Evolutionary conservation across 257 asterid genomes (phyloP), one percentile per base, ranked within the genome.

Genomic region (Linaria vulgaris): DNA sequence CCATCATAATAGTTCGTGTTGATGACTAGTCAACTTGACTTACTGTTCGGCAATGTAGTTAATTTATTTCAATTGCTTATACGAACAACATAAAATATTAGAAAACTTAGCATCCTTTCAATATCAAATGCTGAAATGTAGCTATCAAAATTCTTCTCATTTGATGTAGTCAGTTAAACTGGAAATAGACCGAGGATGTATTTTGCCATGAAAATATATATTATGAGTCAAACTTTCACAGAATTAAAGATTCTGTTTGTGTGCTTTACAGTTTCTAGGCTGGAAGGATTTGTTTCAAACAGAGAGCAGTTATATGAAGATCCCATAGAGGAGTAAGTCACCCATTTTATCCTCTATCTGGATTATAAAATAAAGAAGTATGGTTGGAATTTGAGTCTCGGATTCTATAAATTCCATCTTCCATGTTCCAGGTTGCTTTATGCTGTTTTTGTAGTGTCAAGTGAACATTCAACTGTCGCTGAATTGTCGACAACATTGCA

Each of bases 401-500:
- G 74, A 70, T 61, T 51, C 68, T 59, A 37, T 60, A 66, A 53
- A 64, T 71, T 64, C 55, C 68, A 23, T 58, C 59, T 50, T 53
- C 64, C 94, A 94, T 97, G 97, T 78, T 94, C 64, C 94, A 94
- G 99, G 97, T 78, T 94, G 92, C 97, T 94, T 64, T 90, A 94
- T 85, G 99, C 97, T 75, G 99, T 94, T 72, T 94, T 90, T 76
- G 97, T 90, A 82, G 99, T 87, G 72, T 87, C 96, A 71, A 94
- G 95, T 80, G 99, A 87, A 77, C 81, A 87, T 82, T 94, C 99
- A 71, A 94, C 97, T 68, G 99, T 94, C 50, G 83, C 97, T 64
- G 99, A 94, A 69, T 75, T 90, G 80, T 94, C 97, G 57, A 54
- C 91, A 66, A 94, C 99, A 61, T 72, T 94, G 78, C 99, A 94